Conservation (phyloP, 768 basidiomycete species). For the Chlorophyllum brunneum region DNA sequence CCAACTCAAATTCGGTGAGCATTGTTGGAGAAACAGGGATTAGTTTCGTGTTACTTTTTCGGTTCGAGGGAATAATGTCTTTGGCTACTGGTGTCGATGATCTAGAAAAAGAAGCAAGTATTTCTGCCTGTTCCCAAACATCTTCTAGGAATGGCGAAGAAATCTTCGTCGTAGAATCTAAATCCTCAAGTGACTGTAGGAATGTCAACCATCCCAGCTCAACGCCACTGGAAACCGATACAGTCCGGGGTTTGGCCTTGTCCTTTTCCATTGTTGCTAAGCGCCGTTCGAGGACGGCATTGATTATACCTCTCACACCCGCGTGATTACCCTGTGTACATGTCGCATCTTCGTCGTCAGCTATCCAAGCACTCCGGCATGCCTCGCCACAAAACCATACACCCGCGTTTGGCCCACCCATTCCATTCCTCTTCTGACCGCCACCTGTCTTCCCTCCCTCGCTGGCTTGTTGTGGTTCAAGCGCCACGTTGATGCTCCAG, state of each 20-base stretch:
- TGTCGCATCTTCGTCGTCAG: slow-evolving; percentile 18
- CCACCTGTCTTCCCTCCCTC: not conserved
- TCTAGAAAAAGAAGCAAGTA: slow-evolving; percentile 14
- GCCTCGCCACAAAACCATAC: slow-evolving; percentile 54
- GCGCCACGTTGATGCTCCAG: slow-evolving; percentile 33
- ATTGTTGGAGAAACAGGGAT: slow-evolving; percentile 15
- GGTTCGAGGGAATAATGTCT: not conserved
- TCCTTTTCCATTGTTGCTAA: slow-evolving; percentile 6
- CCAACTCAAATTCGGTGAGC: slow-evolving; percentile 52
- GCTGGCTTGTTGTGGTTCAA: slow-evolving; percentile 9
- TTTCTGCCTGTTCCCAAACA: slow-evolving; percentile 43
- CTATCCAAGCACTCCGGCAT: slow-evolving; percentile 45
- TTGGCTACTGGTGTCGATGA: slow-evolving; percentile 4
- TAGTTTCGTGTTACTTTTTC: slow-evolving; percentile 10
- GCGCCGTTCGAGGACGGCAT: slow-evolving; percentile 31
- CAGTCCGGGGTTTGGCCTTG: slow-evolving; percentile 1
- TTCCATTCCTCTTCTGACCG: not conserved
- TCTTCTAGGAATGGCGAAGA: slow-evolving; percentile 38
- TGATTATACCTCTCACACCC: slow-evolving; percentile 29
- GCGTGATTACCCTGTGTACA: slow-evolving; percentile 16
- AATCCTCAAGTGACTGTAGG: slow-evolving; percentile 21
- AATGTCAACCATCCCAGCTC: not conserved
- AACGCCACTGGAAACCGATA: not conserved
- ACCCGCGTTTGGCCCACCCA: slow-evolving; percentile 28
- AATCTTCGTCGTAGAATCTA: slow-evolving; percentile 22